Percentiles rank a stretch among this genome's conserved stretches.
Evolutionary conservation across 352 stramenopile genomes (phyloP).

Genomic region (Peronospora farinosa): DNA sequence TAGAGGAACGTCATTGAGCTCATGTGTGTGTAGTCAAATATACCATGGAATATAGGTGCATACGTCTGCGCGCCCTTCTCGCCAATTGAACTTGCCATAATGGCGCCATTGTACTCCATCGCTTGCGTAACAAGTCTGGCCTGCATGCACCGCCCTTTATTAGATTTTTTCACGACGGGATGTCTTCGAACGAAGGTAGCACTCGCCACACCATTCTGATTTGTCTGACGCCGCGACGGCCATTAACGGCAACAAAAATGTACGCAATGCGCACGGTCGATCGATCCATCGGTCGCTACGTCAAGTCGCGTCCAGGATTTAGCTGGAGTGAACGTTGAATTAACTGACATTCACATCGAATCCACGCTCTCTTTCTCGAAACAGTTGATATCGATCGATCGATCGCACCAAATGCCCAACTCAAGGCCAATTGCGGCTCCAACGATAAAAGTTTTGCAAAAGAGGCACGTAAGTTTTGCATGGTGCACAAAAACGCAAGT

Average conservation of each 20-base stretch:
- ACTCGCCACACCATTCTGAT: conserved; percentile 15
- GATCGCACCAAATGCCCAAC: conserved; percentile 1
- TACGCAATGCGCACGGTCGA: not conserved
- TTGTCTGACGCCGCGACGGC: conserved; percentile 2
- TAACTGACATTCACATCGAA: not conserved
- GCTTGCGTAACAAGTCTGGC: conserved; percentile 6
- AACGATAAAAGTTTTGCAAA: conserved; percentile 15
- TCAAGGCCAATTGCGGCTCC: conserved; percentile 4
- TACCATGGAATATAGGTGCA: too few species aligned
- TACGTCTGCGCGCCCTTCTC: not conserved
- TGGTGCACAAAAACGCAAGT: conserved; percentile 25
- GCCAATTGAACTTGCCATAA: conserved; percentile 19
- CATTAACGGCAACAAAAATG: conserved; percentile 1
- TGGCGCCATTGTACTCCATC: conserved; percentile 2
- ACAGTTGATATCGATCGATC: conserved; percentile 5
- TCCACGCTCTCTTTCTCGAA: conserved; percentile 13
- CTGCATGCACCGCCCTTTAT: not conserved
- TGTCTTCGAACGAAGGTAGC: conserved; percentile 13
- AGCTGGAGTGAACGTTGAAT: conserved; percentile 4
- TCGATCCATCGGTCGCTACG: conserved; percentile 15
- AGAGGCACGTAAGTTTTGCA: conserved; percentile 12
- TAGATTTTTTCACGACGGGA: not conserved
- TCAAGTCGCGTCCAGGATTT: conserved; percentile 25
- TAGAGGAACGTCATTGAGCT: not conserved
- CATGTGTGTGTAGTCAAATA: too few species aligned